phyloP scores from a whole-genome alignment of 192 early-diverging fungal genomes.

The Borealophlyctis nickersoniae region DNA sequence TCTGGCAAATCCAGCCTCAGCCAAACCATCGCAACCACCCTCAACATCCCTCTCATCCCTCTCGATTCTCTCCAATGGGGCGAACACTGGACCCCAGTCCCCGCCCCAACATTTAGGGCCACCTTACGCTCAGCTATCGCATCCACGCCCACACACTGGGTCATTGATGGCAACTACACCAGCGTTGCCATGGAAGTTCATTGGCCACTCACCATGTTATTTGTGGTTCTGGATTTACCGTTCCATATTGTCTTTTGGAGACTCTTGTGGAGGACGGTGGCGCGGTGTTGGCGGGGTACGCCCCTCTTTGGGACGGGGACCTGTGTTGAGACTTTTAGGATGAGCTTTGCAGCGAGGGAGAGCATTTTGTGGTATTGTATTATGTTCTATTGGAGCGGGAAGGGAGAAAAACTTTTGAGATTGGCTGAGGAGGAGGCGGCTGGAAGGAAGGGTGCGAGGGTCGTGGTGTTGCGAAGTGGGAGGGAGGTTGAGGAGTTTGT shows the following conservation, averaged over 20 bases:
- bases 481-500: constrained; percentile 1
- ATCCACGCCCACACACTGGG: neutral
- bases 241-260: neutral
- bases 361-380: neutral
- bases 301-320: neutral
- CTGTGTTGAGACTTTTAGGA: neutral
- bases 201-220: neutral
- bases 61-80: neutral
- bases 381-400: neutral
- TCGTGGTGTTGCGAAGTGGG: neutral
- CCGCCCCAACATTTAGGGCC: neutral
- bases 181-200: neutral
- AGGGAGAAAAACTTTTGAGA: neutral
- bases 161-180: neutral
- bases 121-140: neutral
- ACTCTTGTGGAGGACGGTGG: neutral
- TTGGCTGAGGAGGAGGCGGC: neutral
- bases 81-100: neutral
- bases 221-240: neutral
- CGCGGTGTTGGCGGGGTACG: neutral
- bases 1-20: neutral
- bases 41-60: neutral
- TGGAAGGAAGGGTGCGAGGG: neutral
- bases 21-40: neutral
- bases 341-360: neutral